Conservation (phyloP, 768 basidiomycete genomes). For the Pisolithus microcarpus region DNA sequence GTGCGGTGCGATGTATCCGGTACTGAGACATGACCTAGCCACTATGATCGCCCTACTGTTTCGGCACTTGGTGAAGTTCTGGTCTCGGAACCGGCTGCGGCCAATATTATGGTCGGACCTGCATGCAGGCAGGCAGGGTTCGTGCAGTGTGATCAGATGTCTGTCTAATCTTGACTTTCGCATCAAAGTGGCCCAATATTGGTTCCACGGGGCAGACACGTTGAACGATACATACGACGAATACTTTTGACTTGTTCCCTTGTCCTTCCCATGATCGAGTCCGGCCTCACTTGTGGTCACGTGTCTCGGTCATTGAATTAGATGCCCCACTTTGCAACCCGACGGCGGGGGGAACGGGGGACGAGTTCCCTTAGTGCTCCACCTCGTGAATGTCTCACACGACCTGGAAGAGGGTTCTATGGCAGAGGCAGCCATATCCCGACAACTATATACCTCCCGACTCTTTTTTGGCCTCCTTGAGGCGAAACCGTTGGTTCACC, state of each 20-base stretch:
- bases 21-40: slow-evolving; percentile 22
- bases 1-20: slow-evolving; percentile 16
- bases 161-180: slow-evolving; percentile 8
- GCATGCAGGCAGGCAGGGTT: slow-evolving; percentile 19
- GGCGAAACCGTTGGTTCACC: slow-evolving; percentile 61
- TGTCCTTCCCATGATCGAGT: slow-evolving; percentile 9
- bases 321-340: not conserved
- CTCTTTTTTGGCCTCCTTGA: slow-evolving; percentile 71
- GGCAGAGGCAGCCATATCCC: slow-evolving; percentile 66
- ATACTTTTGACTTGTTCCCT: too few relatives aligned
- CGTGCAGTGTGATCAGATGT: slow-evolving; percentile 21
- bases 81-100: slow-evolving; percentile 26
- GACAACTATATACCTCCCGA: slow-evolving; percentile 79
- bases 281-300: slow-evolving; percentile 8
- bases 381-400: slow-evolving; percentile 12
- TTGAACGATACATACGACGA: slow-evolving; percentile 7
- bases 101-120: slow-evolving; percentile 15
- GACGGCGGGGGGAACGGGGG: not conserved
- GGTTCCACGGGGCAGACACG: slow-evolving; percentile 28
- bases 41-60: slow-evolving; percentile 27
- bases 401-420: slow-evolving; percentile 70
- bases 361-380: not conserved
- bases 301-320: too few relatives aligned
- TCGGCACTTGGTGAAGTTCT: slow-evolving; percentile 13
- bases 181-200: slow-evolving; percentile 11